Conservation (phyloP, 2,329 filamentous ascomycete genomes). For the Fusarium odoratissimum region DNA sequence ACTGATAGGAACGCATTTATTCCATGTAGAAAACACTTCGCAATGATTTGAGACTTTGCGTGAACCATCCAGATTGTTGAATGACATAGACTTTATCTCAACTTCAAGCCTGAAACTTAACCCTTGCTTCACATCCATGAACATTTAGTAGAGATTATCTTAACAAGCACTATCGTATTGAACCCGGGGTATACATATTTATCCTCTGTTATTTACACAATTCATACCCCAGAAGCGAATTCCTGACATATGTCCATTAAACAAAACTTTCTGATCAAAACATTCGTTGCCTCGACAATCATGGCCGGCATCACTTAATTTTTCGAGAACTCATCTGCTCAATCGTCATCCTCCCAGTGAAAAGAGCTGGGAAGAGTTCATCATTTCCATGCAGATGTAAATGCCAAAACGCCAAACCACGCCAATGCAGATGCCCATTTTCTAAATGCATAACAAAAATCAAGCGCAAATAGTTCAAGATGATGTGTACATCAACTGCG, state of each 20-base stretch:
- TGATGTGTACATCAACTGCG: conserved; percentile 46
- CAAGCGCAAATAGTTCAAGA: conserved; percentile 8
- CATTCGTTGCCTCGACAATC: conserved; percentile 20
- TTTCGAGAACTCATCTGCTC: conserved; percentile 24
- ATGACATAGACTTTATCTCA: conserved; percentile 26
- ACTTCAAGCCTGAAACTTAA: neutral
- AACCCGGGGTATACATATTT: conserved; percentile 30
- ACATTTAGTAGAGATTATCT: neutral
- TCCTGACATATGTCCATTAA: conserved; percentile 11
- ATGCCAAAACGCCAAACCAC: conserved; percentile 23
- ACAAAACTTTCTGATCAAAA: conserved; percentile 11
- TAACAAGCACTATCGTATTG: conserved; percentile 1
- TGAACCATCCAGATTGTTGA: conserved; percentile 32
- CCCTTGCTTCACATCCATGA: neutral
- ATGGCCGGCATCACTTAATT: conserved; percentile 22
- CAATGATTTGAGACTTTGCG: conserved; percentile 21
- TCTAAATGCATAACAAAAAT: conserved; percentile 27
- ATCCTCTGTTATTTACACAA: conserved; percentile 19
- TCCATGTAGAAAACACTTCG: conserved; percentile 36
- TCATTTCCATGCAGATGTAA: conserved; percentile 21
- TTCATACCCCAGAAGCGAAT: neutral
- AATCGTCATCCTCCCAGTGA: conserved; percentile 17
- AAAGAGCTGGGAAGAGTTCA: neutral
- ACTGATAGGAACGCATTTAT: conserved; percentile 37
- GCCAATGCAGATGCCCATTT: conserved; percentile 27